phyloP scores from a whole-genome alignment of 371 early-diverging fungal species.

The Mucor sp. region DNA sequence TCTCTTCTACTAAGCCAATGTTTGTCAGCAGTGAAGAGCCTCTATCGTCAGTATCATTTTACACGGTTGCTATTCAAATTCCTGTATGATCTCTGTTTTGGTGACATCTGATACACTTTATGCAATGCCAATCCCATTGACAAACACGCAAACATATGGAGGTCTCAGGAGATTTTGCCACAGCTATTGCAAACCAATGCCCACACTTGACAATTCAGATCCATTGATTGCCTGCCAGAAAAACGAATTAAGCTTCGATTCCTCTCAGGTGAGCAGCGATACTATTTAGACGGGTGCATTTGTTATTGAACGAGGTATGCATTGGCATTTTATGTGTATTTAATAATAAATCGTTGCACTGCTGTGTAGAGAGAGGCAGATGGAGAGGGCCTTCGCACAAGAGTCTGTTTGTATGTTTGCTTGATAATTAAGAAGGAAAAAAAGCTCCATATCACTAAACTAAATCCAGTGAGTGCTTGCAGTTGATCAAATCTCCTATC shows the following conservation, averaged over 20 bases:
- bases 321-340: conserved; percentile 1
- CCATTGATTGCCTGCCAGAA: background rate
- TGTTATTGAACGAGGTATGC: conserved; percentile 49
- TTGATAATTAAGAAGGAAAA: conserved; percentile 1
- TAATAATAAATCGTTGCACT: background rate
- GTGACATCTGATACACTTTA: background rate
- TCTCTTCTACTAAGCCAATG: too few species aligned
- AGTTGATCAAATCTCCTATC: background rate
- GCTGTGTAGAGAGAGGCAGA: background rate
- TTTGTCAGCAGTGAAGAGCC: background rate
- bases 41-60: background rate
- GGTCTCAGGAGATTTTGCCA: background rate
- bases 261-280: background rate
- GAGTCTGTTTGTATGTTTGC: background rate
- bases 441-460: background rate
- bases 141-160: background rate
- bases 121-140: background rate
- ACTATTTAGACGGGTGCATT: conserved; percentile 34
- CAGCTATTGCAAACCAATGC: background rate
- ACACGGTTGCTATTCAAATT: background rate
- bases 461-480: background rate
- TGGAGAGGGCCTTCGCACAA: background rate
- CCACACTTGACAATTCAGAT: background rate
- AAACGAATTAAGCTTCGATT: background rate
- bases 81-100: background rate